These are phyloP conservation scores for Athelia psychrophila DNA, from an alignment of 1,284 basidiomycete species.

Conservation along the genomic window DNA sequence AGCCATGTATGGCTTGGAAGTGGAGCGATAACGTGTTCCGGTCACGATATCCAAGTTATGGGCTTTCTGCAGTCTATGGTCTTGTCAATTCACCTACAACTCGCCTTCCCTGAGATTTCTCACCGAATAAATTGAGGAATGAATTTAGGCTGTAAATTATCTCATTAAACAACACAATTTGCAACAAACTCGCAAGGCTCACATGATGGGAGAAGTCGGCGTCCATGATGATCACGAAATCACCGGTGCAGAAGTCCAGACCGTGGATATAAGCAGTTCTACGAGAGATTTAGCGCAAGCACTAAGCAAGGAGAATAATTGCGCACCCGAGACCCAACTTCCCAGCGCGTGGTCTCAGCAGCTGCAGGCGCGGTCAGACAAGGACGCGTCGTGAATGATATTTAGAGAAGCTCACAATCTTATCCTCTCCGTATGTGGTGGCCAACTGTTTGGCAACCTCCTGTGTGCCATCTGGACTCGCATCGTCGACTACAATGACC, in stretches of 20 bases:
- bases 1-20: constrained; percentile 46
- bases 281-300: constrained; percentile 7
- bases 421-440: constrained; percentile 78
- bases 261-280: constrained; percentile 94
- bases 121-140: constrained; percentile 86
- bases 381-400: neutral
- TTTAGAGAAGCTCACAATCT: constrained; percentile 54
- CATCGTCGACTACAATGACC: constrained; percentile 89
- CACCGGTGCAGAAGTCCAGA: constrained; percentile 84
- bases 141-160: constrained; percentile 71
- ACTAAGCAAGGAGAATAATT: neutral
- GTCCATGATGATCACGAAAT: constrained; percentile 96
- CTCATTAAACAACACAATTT: constrained; percentile 1
- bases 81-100: constrained; percentile 2
- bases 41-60: constrained; percentile 89
- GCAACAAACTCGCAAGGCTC: constrained; percentile 22
- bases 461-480: constrained; percentile 89
- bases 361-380: constrained; percentile 32
- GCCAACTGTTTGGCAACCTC: constrained; percentile 82
- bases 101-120: constrained; percentile 6
- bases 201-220: constrained; percentile 96
- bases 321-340: constrained; percentile 83
- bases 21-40: constrained; percentile 81
- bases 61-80: constrained; percentile 66
- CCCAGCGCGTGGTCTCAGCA: constrained; percentile 81